Evolutionary conservation across 2,329 filamentous ascomycete genomes (phyloP), one percentile per base, ranked within the genome.

Genomic region (Beauveria sp.): DNA sequence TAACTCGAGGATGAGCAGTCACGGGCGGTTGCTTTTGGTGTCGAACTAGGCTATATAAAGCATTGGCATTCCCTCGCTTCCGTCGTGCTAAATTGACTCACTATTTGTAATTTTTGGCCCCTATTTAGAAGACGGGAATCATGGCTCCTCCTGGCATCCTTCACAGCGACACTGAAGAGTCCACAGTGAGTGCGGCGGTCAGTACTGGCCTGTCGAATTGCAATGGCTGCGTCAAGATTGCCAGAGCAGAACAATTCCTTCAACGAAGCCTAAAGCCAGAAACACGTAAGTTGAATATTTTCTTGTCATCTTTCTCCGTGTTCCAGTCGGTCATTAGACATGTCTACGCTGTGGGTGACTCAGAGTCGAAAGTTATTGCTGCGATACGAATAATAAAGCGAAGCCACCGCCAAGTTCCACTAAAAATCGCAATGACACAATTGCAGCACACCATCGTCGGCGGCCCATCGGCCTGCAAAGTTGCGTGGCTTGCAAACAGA

Each of bases 371-470:
- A 26, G 20, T 0, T 1, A 24, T 16, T n/a, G 34, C 18, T 9
- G 7, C 28, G 18, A 34, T 34, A 5, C 30, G 30, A 34, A 12
- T 34, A 34, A 12, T 34, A 10, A 34, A 34, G 30, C 30, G 10
- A 34, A 30, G 30, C 30, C 30, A 46, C 20, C 14, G 28, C 28
- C 18, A 16, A 20, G 47, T 48, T 24, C 58, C 58, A 60, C 58
- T 60, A 48, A 60, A 54, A 54, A 52, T 54, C 58, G 58, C 58
- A 61, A 61, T 61, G 59, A 51, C 59, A 61, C 52, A 61, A 55
- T 61, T 52, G 44, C 59, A 61, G 55, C 59, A 61, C 59, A 61
- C 46, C 59, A 61, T 61, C 51, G 30, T 41, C 50, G 52, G 47
- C 20, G 34, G 41, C 20, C 16, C 16, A 55, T 59, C 58, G 58